Conservation (phyloP, 177 flowering plant genomes). For the Vitis hybrid region DNA sequence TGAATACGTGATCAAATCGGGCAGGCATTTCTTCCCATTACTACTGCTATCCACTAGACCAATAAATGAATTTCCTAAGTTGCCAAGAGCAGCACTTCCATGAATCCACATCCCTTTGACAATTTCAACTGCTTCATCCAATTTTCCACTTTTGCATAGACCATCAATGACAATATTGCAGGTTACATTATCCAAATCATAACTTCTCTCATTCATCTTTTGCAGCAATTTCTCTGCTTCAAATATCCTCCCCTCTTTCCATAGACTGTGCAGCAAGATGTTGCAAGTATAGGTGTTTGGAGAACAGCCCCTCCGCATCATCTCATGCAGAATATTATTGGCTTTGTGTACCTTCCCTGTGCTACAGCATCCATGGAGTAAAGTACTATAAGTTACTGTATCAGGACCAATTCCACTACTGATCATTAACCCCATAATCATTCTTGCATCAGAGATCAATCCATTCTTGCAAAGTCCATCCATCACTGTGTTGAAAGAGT, state of each 20-base stretch:
- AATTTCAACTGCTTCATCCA: slow-evolving; percentile 85
- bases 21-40: slow-evolving; percentile 56
- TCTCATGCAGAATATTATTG: slow-evolving; percentile 59
- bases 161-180: slow-evolving; percentile 85
- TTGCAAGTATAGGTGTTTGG: slow-evolving; percentile 81
- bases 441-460: slow-evolving; percentile 75
- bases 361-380: slow-evolving; percentile 74
- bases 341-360: slow-evolving; percentile 66
- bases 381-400: slow-evolving; percentile 67
- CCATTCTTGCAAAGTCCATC: slow-evolving; percentile 82
- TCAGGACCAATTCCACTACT: slow-evolving; percentile 60
- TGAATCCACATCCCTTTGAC: slow-evolving; percentile 81
- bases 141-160: slow-evolving; percentile 69
- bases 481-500: slow-evolving; percentile 72
- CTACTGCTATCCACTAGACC: slow-evolving; percentile 54
- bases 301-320: slow-evolving; percentile 56
- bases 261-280: slow-evolving; percentile 82
- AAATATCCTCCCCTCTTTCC: slow-evolving; percentile 60
- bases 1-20: slow-evolving; percentile 80
- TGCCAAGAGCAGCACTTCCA: slow-evolving; percentile 86
- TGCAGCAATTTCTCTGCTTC: slow-evolving; percentile 87
- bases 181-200: slow-evolving; percentile 70
- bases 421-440: slow-evolving; percentile 59
- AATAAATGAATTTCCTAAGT: slow-evolving; percentile 64
- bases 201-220: slow-evolving; percentile 85